Evolutionary conservation across 805 yeast species (phyloP), one percentile per base, ranked within the genome.

Genomic region (Scheffersomyces stipitis): DNA sequence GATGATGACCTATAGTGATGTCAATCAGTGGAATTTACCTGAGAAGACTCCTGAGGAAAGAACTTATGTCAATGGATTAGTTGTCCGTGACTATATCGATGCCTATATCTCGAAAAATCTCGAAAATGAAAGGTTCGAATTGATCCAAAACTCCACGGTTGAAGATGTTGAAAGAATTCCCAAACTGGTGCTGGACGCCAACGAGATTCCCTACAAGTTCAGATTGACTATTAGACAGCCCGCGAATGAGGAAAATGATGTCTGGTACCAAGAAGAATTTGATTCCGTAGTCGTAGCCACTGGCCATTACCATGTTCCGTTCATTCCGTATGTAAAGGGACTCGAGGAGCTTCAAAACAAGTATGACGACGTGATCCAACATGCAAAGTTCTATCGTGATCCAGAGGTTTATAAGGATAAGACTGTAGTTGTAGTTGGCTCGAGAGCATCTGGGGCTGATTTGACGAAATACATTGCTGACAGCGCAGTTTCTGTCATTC

Each of bases 261-360:
- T 46, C 7, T 71, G 76, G 76, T 58, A 45, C 41, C 64, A 56
- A 33, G 55, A 60, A 29, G 51, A 42, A 9, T 73, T 58, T 40
- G 76, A 73, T 49, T 54, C 66, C 15, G 64, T 73, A 14, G 55
- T 72, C 15, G 60, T 73, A 13, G 72, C 76, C 6, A 63, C 65
- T 13, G 79, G 79, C 15, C 78, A 73, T 50, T 73, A 72, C 48
- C 72, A 69, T 38, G 51, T 66, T 4, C 78, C 79, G 1, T 67
- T 43, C 37, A 64, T 73, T 30, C 78, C 78, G 5, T 51, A 56
- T 4, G 69, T 69, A 4, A 52, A 56, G 3, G 79, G 78, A 0
- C 51, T 73, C 26, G 42, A 45, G 13, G 54, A 58, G n/a, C 56
- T 74, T 53, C 61, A 48, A 30, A 44, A 30, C 30, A 44, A 33